These are phyloP conservation scores for Neurospora sp. DNA, from an alignment of 495 filamentous ascomycete genomes.

Conservation along the genomic window DNA sequence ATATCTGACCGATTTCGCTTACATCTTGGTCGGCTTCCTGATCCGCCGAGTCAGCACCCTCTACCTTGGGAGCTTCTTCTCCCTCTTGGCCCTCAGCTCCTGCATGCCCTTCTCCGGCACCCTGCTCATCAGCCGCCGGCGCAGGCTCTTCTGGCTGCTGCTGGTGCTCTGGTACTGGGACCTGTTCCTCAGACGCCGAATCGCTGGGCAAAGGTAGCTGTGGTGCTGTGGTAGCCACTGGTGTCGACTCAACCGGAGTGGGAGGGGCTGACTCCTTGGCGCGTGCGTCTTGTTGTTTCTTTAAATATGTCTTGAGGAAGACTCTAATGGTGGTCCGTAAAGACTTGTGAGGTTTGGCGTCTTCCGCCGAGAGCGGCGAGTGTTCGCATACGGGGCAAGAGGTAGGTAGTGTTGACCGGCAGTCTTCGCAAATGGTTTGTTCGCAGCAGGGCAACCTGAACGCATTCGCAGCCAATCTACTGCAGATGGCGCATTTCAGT, in stretches of 20 bases:
- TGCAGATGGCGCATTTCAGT: constrained; percentile 88
- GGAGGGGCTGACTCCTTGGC: constrained; percentile 42
- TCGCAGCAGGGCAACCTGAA: constrained; percentile 92
- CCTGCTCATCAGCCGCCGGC: constrained; percentile 1
- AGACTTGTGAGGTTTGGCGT: constrained; percentile 82
- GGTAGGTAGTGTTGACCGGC: constrained; percentile 65
- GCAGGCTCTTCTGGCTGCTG: constrained; percentile 1
- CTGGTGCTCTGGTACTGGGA: background rate
- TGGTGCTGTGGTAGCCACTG: constrained; percentile 14
- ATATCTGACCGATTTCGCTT: background rate
- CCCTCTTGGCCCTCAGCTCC: constrained; percentile 15
- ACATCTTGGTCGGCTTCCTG: background rate
- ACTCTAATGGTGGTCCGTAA: constrained; percentile 82
- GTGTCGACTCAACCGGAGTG: constrained; percentile 31
- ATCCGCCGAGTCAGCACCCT: background rate
- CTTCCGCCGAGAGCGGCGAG: constrained; percentile 68
- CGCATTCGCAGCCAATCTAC: constrained; percentile 80
- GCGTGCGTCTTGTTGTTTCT: constrained; percentile 57
- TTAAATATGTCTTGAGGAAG: constrained; percentile 78
- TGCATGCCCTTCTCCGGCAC: constrained; percentile 4
- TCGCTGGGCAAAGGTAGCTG: background rate
- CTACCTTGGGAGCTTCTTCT: constrained; percentile 9
- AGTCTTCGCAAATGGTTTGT: constrained; percentile 83
- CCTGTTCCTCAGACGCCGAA: background rate
- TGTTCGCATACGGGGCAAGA: constrained; percentile 92